Base-by-base conservation (phyloP, 768 basidiomycete genomes). In the Termitomyces sp. region DNA sequence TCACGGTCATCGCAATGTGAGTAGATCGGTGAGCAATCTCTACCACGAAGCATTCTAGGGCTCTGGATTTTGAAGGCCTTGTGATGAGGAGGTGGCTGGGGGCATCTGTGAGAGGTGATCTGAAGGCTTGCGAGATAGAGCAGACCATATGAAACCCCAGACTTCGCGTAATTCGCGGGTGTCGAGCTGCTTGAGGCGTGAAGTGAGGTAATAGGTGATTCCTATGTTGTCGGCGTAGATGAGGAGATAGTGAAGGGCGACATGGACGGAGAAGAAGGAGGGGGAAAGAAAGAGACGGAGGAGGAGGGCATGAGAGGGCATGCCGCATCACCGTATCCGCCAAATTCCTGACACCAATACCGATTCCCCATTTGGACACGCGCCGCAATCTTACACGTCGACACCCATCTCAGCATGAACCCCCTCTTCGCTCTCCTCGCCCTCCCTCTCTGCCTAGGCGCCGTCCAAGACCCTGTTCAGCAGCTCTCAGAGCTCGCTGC, bases 1-100 rank as follows among this genome's bases (percentile, higher is more conserved):
- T 72, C 67, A 97, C 96, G 61, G 95, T 83, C 82, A 99, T 90
- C 55, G 94, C 93, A 53, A 98, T 85, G 71, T 98, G 97, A 0
- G 95, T 94, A 35, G 94, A 96, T 63, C 88, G 86, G 68, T 93
- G 90, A 4, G 90, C 88, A 56, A 87, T 80, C 54, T 95, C 90
- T 30, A 95, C 81, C 41, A 99, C 89, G 69, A 98, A 98, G 61
- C 87, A 89, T 73, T 99, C 96, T 51, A 99, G 78, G 14, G 97
- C 97, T 53, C 90, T 83, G 2, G 94, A 97, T 66, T 87, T 85
- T 6, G 95, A 92, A 1, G 95, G 94, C 55, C 90, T 84, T 3
- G 96, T 97, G 53, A 98, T 85, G 57, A 98, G 85, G 38, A 99
- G 84, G 76, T 99, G 94, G 71, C 96, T 98, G 67, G 45, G 56